Base-by-base conservation (phyloP, 352 stramenopile genomes). In the Phytopythium helicoides region DNA sequence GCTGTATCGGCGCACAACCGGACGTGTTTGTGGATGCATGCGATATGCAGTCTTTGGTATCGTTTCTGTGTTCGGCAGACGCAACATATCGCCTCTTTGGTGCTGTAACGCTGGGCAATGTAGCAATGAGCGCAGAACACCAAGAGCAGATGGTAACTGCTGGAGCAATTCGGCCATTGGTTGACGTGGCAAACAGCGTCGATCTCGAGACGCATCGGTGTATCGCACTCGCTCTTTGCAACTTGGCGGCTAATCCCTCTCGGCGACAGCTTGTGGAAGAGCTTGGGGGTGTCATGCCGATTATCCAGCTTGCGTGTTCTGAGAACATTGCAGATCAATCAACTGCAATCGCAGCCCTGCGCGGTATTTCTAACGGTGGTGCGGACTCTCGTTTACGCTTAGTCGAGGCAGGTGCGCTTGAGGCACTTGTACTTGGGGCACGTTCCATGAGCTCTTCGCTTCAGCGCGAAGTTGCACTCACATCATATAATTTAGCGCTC, bases 221-320 rank as follows among this genome's bases (percentile, higher is more conserved):
- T 55, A 99, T 99, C 55, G 92, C 94, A 15, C 98, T 98, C 65
- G 89, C 95, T 12, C 71, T 99, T 22, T 98, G 92, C 64, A 99
- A 99, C 60, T 81, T 99, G 7, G 84, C 91, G 5, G 87, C 89
- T 2, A 94, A 98, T 52, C 72, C 84, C 1, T 58, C 71, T 15
- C 87, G 93, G 3, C 73, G 93, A n/a, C 58, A 81, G 33, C 71
- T 92, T 53, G 96, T 99, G n/a, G 94, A 98, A 25, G 76, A 92
- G 46, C 73, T 89, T 47, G 94, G 94, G 2, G 96, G 95, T 6
- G 78, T 99, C 33, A 72, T 89, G n/a, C 89, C 94, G 8, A 97
- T 99, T 49, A 97, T 99, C 55, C 90, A 92, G 58, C 70, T 99
- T 6, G 96, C 94, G 28, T 97, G 87, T 47, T 97, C 85, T 6